phyloP scores from a whole-genome alignment of 2,329 filamentous ascomycete genomes.

The Venturia carpophila region DNA sequence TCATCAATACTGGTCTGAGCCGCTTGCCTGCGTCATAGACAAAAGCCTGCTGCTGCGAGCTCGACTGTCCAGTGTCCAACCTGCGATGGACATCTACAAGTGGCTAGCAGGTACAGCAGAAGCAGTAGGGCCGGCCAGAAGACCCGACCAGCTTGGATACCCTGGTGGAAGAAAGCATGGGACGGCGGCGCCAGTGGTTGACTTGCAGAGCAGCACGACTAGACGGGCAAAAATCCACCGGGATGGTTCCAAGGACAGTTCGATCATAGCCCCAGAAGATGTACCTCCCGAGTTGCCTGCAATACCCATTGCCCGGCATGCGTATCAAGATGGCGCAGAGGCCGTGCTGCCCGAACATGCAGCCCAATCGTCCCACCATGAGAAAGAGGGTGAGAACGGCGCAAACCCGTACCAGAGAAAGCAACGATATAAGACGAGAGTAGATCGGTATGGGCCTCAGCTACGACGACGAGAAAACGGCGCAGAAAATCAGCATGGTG shows the following conservation, averaged over 20 bases:
- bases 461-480: constrained; percentile 25
- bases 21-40: background rate
- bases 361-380: background rate
- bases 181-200: background rate
- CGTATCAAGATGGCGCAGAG: background rate
- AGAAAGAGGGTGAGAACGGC: background rate
- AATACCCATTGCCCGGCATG: background rate
- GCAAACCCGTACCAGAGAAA: constrained; percentile 33
- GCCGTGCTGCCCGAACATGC: background rate
- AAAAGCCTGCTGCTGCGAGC: background rate
- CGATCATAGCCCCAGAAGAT: constrained; percentile 12
- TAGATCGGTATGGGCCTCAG: constrained; percentile 39
- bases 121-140: constrained; percentile 26
- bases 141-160: background rate
- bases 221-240: background rate
- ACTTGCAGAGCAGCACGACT: background rate
- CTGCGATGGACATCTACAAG: constrained; percentile 37
- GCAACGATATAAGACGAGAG: constrained; percentile 40
- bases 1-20: background rate
- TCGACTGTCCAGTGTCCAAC: background rate
- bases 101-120: constrained; percentile 39
- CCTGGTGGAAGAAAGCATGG: background rate
- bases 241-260: constrained; percentile 11
- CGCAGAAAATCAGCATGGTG: constrained; percentile 18
- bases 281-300: constrained; percentile 1